phyloP scores from a whole-genome alignment of 306 rosid species.

The Quercus dentata region DNA sequence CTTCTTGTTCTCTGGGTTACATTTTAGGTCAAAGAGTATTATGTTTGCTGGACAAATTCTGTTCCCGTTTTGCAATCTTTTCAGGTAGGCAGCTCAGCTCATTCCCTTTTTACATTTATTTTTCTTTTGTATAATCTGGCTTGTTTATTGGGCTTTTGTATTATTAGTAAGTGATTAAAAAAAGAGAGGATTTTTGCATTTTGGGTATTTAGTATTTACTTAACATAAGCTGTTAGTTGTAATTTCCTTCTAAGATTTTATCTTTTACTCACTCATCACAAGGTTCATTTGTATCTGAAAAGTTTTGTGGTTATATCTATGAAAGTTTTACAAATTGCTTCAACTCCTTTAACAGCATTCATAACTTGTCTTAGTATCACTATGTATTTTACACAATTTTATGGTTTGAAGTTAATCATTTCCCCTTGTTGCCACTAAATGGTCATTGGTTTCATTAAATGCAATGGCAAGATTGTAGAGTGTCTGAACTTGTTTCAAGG shows the following conservation, averaged over 20 bases:
- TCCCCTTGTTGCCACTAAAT: neutral
- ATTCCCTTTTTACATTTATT: conserved; percentile 16
- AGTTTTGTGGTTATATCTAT: neutral
- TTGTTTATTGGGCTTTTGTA: neutral
- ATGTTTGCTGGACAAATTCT: conserved; percentile 41
- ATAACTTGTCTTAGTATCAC: neutral
- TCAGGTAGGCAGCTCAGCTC: conserved; percentile 35
- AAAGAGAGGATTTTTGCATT: too few species aligned
- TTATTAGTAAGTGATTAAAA: neutral
- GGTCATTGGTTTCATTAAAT: neutral
- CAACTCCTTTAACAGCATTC: neutral
- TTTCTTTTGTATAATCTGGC: neutral
- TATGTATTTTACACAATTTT: neutral
- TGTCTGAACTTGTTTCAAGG: neutral
- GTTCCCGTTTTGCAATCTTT: conserved; percentile 37
- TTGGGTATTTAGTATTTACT: too few species aligned
- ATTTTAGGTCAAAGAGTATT: conserved; percentile 42
- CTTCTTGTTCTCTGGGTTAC: neutral
- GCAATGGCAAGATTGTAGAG: neutral
- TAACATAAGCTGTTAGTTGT: too few species aligned
- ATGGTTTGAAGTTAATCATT: neutral
- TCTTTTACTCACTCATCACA: neutral
- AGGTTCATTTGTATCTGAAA: neutral
- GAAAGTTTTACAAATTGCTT: neutral
- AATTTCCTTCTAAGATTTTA: neutral